A percentile compares a stretch with the other conserved stretches of the same genome.
These are phyloP conservation scores for Talaromyces sp. DNA, from an alignment of 2,329 filamentous ascomycete species.

Conservation along the genomic window DNA sequence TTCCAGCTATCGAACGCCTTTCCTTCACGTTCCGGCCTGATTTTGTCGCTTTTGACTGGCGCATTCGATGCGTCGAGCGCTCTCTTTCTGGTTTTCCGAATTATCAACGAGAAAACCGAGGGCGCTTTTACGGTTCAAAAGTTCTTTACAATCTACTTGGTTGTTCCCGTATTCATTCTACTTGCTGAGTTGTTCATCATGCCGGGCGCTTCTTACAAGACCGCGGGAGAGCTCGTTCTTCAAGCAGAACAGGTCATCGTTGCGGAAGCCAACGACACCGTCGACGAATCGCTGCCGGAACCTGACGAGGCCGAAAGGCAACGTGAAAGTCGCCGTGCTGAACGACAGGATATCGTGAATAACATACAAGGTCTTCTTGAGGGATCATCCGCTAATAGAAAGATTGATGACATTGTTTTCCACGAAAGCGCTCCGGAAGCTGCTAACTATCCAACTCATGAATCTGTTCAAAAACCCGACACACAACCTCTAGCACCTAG, in stretches of 20 bases:
- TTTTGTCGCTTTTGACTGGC: constrained; percentile 75
- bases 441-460: constrained; percentile 7
- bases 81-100: constrained; percentile 70
- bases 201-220: constrained; percentile 77
- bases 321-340: constrained; percentile 57
- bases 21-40: constrained; percentile 71
- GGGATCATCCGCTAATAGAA: constrained; percentile 11
- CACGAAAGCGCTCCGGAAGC: constrained; percentile 16
- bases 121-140: constrained; percentile 60
- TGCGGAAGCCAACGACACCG: constrained; percentile 57
- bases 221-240: constrained; percentile 75
- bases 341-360: constrained; percentile 62
- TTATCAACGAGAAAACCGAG: constrained; percentile 63
- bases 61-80: constrained; percentile 82
- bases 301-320: constrained; percentile 47
- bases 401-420: constrained; percentile 25
- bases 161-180: constrained; percentile 67
- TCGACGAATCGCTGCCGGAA: constrained; percentile 56
- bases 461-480: constrained; percentile 14
- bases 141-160: constrained; percentile 72
- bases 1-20: constrained; percentile 86
- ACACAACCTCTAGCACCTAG: constrained; percentile 30
- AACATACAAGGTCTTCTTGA: constrained; percentile 75
- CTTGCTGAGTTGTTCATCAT: constrained; percentile 68
- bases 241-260: constrained; percentile 59